Evolutionary conservation across 1,139 yeast genomes (phyloP).

Genomic region (Candida dubliniensis): DNA sequence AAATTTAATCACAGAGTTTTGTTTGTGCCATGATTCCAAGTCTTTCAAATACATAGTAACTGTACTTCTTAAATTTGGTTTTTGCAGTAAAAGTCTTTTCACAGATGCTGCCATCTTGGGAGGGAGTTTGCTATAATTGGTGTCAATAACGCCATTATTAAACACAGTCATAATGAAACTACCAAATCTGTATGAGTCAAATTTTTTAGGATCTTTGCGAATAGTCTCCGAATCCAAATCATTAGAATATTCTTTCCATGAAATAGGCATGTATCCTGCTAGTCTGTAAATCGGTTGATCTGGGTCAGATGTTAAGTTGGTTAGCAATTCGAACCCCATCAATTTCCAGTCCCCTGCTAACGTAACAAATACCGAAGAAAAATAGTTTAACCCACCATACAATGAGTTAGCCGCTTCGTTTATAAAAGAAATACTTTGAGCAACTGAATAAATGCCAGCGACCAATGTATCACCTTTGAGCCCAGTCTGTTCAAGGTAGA

Average conservation of each 20-base stretch:
- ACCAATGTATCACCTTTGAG: slow-evolving; percentile 40
- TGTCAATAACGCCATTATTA: slow-evolving; percentile 20
- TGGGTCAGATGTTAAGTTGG: slow-evolving; percentile 51
- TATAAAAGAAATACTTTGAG: slow-evolving; percentile 59
- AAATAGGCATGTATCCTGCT: slow-evolving; percentile 11
- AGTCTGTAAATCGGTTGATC: slow-evolving; percentile 46
- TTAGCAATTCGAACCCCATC: slow-evolving; percentile 77
- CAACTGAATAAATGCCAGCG: slow-evolving; percentile 61
- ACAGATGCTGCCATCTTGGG: slow-evolving; percentile 8
- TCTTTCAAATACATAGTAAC: slow-evolving; percentile 50
- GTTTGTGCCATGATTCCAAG: slow-evolving; percentile 41
- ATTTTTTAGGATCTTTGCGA: slow-evolving; percentile 46
- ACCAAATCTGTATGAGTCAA: slow-evolving; percentile 69
- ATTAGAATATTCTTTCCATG: slow-evolving; percentile 5
- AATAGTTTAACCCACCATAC: slow-evolving; percentile 60
- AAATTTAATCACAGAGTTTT: slow-evolving; percentile 46
- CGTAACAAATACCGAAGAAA: slow-evolving; percentile 62
- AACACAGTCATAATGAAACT: slow-evolving; percentile 50
- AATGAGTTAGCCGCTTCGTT: slow-evolving; percentile 63
- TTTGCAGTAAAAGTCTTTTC: slow-evolving; percentile 8
- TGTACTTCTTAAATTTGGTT: slow-evolving; percentile 43
- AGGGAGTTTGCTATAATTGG: slow-evolving; percentile 9
- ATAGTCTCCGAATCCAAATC: slow-evolving; percentile 10
- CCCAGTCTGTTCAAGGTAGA: slow-evolving; percentile 25
- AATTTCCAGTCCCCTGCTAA: slow-evolving; percentile 79